Percentiles rank a stretch among this genome's conserved stretches.
phyloP scores from a whole-genome alignment of 2,329 filamentous ascomycete species.

The Diaporthe capsici region DNA sequence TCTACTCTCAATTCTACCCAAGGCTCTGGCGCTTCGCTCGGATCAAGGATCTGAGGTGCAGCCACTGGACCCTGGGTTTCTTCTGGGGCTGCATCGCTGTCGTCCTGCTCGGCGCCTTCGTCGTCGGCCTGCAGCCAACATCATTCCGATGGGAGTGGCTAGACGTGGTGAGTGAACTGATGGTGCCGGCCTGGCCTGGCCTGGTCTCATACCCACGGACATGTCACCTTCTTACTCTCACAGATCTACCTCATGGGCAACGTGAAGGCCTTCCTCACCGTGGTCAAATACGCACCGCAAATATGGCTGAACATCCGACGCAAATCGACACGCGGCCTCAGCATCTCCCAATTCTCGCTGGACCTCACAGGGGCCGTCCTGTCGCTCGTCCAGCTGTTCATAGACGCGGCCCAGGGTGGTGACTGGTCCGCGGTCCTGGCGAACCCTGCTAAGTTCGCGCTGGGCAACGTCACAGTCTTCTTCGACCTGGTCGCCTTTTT shows the following conservation, averaged over 20 bases:
- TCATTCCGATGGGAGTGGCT: slow-evolving; percentile 31
- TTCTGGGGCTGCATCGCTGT: slow-evolving; percentile 31
- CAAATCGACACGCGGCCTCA: slow-evolving; percentile 36
- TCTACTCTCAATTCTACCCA: slow-evolving; percentile 39
- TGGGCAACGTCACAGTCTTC: slow-evolving; percentile 38
- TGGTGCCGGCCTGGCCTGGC: neutral
- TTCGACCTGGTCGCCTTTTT: slow-evolving; percentile 36
- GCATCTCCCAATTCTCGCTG: slow-evolving; percentile 24
- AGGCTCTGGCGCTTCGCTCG: slow-evolving; percentile 13
- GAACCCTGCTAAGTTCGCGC: slow-evolving; percentile 39
- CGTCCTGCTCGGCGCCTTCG: slow-evolving; percentile 25
- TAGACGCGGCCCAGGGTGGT: slow-evolving; percentile 19
- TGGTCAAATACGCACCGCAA: slow-evolving; percentile 40
- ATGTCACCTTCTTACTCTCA: slow-evolving; percentile 23
- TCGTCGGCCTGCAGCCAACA: neutral
- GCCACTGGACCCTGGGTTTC: slow-evolving; percentile 20
- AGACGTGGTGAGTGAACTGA: slow-evolving; percentile 28
- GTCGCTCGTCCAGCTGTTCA: slow-evolving; percentile 32
- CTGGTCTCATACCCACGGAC: neutral
- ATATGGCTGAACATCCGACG: slow-evolving; percentile 36
- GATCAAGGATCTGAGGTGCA: slow-evolving; percentile 2
- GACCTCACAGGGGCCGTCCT: slow-evolving; percentile 27
- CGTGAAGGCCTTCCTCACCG: slow-evolving; percentile 37
- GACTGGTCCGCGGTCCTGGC: slow-evolving; percentile 33
- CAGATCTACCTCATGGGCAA: slow-evolving; percentile 39